Evolutionary conservation across 148 eudicot genomes (phyloP), one percentile per base, ranked within the genome.

Genomic region (Salicornia ramosissima): DNA sequence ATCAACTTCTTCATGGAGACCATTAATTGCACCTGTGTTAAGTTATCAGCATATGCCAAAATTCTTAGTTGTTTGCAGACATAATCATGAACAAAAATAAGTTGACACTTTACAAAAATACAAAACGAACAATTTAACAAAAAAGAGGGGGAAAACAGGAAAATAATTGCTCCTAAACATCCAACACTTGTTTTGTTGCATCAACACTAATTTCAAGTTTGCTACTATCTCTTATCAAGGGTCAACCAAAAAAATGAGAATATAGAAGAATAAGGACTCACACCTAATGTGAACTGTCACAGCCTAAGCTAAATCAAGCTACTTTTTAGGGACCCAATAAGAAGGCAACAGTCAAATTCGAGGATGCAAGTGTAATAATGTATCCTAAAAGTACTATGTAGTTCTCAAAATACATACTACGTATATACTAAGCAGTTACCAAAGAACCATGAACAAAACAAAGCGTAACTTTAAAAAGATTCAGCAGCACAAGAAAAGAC

Each of bases 1-100:
- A 88, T 66, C 78, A 88, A 66, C 70, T 85, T 93, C 85, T 93
- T 93, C 57, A 93, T 76, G 56, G 96, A 86, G 53, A 72, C 83
- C 98, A 93, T 93, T 72, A 90, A 24, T 47, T 84, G 86, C 57
- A 93, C 90, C 98, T 93, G 89, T 58, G 43, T 51, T 46, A 33
- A n/a, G n/a, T n/a, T n/a, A n/a, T n/a, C n/a, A n/a, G 53, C 49
- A 24, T 22, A 61, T 36, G 31, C 4, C 28, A 39, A 36, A 71
- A 22, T 0, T 3, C 46, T 70, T 36, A 57, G 77, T 34, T 18
- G 29, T 21, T 24, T 21, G 51, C 55, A 67, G 30, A n/a, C 11
- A 77, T 47, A 10, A 33, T 49, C 70, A 11, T 61, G 68, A n/a
- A 10, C 11, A 49, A 71, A 21, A 29, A 1, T 22, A 18, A 36